Percentiles rank a stretch among this genome's conserved stretches.
phyloP scores from a whole-genome alignment of 805 yeast genomes.

The Barnettozyma botsteinii region DNA sequence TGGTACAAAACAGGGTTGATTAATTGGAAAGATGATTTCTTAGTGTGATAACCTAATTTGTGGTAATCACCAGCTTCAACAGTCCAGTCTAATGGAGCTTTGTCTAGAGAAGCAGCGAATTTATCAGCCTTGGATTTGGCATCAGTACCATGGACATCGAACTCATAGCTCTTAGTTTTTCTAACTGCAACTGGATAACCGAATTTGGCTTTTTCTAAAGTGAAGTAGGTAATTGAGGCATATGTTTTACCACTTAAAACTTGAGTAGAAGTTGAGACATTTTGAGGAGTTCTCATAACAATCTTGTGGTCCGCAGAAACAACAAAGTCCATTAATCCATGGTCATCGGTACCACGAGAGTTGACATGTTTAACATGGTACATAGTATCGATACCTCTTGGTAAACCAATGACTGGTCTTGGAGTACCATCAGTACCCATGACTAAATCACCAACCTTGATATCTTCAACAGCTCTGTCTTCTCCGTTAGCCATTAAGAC shows the following conservation, averaged over 20 bases:
- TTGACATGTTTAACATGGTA: conserved; percentile 30
- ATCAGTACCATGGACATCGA: conserved; percentile 14
- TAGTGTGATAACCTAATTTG: conserved; percentile 25
- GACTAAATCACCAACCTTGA: conserved; percentile 34
- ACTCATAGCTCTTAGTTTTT: conserved; percentile 1
- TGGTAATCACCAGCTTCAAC: conserved; percentile 35
- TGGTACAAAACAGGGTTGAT: conserved; percentile 33
- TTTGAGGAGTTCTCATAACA: conserved; percentile 33
- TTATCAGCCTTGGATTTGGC: conserved; percentile 20
- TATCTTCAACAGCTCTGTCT: conserved; percentile 28
- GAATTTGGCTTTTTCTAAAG: conserved; percentile 12
- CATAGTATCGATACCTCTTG: conserved; percentile 40
- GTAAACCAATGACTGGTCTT: conserved; percentile 34
- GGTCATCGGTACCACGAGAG: background rate
- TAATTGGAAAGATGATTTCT: conserved; percentile 29
- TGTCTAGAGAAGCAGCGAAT: conserved; percentile 18
- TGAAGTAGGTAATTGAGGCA: conserved; percentile 25
- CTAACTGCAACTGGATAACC: conserved; percentile 10
- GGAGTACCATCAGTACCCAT: conserved; percentile 40
- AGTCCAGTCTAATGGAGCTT: conserved; percentile 29
- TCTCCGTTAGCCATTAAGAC: conserved; percentile 42
- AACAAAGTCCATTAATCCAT: conserved; percentile 22
- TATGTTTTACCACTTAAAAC: conserved; percentile 13
- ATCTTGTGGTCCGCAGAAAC: conserved; percentile 37
- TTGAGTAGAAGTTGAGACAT: conserved; percentile 12